Base-by-base conservation (phyloP, 108 stramenopile genomes). In the Parmales sp. region DNA sequence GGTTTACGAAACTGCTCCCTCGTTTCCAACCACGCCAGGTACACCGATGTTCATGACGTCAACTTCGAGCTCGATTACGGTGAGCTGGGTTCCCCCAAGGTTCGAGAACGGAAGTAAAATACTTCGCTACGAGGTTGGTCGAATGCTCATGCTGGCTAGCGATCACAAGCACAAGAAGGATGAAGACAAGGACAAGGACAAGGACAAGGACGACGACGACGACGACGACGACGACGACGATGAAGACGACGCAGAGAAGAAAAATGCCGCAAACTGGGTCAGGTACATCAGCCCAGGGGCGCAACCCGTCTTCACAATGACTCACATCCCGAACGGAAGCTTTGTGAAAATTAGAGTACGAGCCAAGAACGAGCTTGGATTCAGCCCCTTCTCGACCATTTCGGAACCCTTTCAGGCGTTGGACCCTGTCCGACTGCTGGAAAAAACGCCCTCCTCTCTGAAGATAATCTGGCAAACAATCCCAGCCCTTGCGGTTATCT, bases 401-500 rank as follows among this genome's bases (percentile, higher is more conserved):
- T 28, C 31, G 20, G 54, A 34, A 60, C 54, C 54, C 28, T 60
- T 60, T 29, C 54, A 60, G 54, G 54, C 54, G 11, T 34, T 60
- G 26, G 54, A 60, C 4, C 54, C 54, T 20, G 54, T 60, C 5
- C 29, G 54, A 34, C 13, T 60, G 26, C 54, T 60, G 3, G 31
- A 34, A 28, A 28, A 34, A 4, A 60, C 54, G 2, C 29, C 54
- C 28, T 34, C 18, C 28, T 34, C 26, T 7, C 4, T 28, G 54
- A 28, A 60, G 18, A 60, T 60, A 4, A 60, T 60, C 16, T 60
- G 54, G 54, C 54, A 60, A 34, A 60, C 54, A 3, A 60, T 60
- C 20, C 54, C 54, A 1, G 54, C 54, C 54, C 29, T 34, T 28
- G 20, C 26, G 26, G 54, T 60, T 7, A 2, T 60, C 11, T 60